Evolutionary conservation across 2,329 filamentous ascomycete species (phyloP).

Genomic region (Pseudonectria foliicola): DNA sequence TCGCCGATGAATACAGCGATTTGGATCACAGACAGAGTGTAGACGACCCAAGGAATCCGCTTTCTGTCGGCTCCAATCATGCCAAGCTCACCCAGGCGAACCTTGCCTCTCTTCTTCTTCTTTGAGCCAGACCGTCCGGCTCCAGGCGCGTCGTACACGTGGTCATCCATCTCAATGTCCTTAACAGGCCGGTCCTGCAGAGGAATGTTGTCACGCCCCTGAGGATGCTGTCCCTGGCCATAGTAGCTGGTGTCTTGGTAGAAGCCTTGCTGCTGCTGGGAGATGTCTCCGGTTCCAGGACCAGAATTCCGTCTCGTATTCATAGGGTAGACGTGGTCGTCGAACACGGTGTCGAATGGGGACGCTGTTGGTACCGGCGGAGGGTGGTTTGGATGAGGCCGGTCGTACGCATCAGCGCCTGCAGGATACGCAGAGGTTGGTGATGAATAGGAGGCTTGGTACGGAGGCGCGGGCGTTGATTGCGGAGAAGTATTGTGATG

Average conservation of each 20-base stretch:
- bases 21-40: constrained; percentile 69
- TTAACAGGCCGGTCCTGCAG: constrained; percentile 44
- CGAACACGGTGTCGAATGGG: constrained; percentile 60
- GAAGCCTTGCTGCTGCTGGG: constrained; percentile 26
- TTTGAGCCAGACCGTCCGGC: constrained; percentile 16
- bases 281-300: constrained; percentile 34
- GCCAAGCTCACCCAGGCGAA: constrained; percentile 52
- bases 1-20: constrained; percentile 83
- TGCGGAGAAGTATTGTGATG: constrained; percentile 34
- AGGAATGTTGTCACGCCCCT: constrained; percentile 48
- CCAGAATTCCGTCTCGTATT: constrained; percentile 31
- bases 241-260: constrained; percentile 54
- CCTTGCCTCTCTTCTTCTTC: constrained; percentile 35
- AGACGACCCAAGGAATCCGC: constrained; percentile 72
- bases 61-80: constrained; percentile 51
- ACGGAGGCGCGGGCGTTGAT: constrained; percentile 32
- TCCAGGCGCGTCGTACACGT: constrained; percentile 52
- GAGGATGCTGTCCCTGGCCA: constrained; percentile 30
- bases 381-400: constrained; percentile 9
- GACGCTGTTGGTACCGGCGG: constrained; percentile 30
- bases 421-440: constrained; percentile 16
- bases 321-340: constrained; percentile 59
- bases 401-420: constrained; percentile 4
- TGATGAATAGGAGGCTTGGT: constrained; percentile 21
- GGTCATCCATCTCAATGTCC: constrained; percentile 43